Evolutionary conservation across 257 asterid species (phyloP), one percentile per base, ranked within the genome.

Genomic region (Leonotis leonurus): DNA sequence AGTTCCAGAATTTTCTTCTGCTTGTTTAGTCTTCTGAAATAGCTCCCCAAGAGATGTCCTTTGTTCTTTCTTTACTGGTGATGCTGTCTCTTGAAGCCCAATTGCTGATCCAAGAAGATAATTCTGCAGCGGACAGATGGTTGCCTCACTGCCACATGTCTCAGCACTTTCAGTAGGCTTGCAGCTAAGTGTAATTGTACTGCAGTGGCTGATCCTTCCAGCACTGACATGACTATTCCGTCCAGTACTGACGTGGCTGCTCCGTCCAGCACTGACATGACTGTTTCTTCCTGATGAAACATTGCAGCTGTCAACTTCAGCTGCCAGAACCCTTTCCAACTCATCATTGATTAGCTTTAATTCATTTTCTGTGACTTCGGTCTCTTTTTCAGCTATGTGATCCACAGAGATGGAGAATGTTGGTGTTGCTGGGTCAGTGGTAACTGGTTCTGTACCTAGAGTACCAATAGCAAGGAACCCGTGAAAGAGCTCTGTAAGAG

Each of bases 381-480:
- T 86, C 64, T 87, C 86, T 12, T 92, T 92, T 64, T 87, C 96
- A 64, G 95, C 89, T 22, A 89, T 85, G 73, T 83, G 78, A 21
- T 92, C 95, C 60, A 83, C 78, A 0, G 93, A 83, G 75, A 77
- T 73, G 68, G 88, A 79, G 57, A 89, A 89, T 55, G 84, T 80
- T 21, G 99, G 97, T 0, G 99, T 92, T 29, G 79, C 81, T 30
- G 96, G 87, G 66, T 82, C 83, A 4, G 33, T 53, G 16, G 74
- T 33, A 27, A 70, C 67, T 7, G 78, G 78, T 10, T 91, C 92
- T 7, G 83, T 73, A 17, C 99, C 99, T 36, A 92, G 79, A 43
- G 99, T 92, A 1, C 99, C 99, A 4, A 92, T 89, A 22, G 97
- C 96, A 40, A 92, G 95, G 73, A 92, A 92, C 20, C 97, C 99